Evolutionary conservation across 805 yeast species (phyloP), one percentile per base, ranked within the genome.

Genomic region (Ogataea glucozyma): DNA sequence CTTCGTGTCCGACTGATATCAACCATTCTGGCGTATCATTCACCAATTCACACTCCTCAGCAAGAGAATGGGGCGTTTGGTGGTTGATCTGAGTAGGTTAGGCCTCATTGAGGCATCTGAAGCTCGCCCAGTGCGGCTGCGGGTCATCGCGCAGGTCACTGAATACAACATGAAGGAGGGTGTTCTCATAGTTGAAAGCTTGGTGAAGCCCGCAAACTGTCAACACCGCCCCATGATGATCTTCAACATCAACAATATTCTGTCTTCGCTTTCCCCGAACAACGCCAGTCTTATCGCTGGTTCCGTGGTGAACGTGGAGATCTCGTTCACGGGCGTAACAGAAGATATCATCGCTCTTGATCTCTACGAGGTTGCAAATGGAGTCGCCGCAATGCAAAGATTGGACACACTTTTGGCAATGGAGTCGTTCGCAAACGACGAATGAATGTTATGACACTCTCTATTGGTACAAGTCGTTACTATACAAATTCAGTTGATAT

Each of bases 61-160:
- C 26, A 14, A n/a, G n/a, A n/a, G n/a, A n/a, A 56, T 56, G 60
- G 62, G 60, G 3, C 51, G 48, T 29, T 19, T 57, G 12, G 40
- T 54, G 12, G 45, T 54, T 8, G 44, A 49, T 17, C 22, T 57
- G 8, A 23, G 46, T n/a, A 32, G 48, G 22, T 31, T 60, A 6
- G 33, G 38, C 7, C 18, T 26, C 14, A n/a, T 55, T 1, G 10
- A 18, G 6, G 47, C 47, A 5, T 23, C 48, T 2, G 40, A 41
- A 13, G 29, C 39, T 2, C 24, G 42, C 1, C 54, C 60, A 13
- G 22, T 22, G 1, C 46, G 48, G 20, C 44, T 56, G 6, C 47
- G 64, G 6, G 36, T 61, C 1, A 42, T 61, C 12, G 57, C 48
- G 1, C 59, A 53, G 40, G 51, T 60, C 5, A 22, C 46, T 6